phyloP scores from a whole-genome alignment of 768 basidiomycete species.

The Trametes villosa region DNA sequence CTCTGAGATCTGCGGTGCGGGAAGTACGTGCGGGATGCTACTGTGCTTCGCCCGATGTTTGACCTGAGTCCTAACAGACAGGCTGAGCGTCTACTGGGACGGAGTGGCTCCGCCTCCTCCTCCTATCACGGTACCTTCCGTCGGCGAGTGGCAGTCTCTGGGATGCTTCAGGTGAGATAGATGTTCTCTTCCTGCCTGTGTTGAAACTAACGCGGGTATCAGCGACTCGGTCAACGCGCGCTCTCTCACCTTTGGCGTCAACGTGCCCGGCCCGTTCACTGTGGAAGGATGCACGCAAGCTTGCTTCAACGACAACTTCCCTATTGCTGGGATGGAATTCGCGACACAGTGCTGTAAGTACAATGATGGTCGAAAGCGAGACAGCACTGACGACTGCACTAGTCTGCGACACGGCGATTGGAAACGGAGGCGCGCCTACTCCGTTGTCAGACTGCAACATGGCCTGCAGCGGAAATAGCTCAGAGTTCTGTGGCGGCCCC shows the following conservation, averaged over 20 bases:
- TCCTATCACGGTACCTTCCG: slow-evolving; percentile 54
- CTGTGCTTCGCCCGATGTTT: slow-evolving; percentile 4
- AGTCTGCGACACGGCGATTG: slow-evolving; percentile 57
- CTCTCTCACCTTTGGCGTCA: slow-evolving; percentile 36
- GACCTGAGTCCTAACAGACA: slow-evolving; percentile 26
- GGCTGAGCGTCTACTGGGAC: slow-evolving; percentile 67
- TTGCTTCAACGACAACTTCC: slow-evolving; percentile 59
- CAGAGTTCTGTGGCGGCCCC: slow-evolving; percentile 77
- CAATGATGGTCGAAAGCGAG: neutral
- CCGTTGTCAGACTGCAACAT: slow-evolving; percentile 64
- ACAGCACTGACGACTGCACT: slow-evolving; percentile 5
- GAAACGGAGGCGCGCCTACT: slow-evolving; percentile 51
- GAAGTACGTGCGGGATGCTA: slow-evolving; percentile 31
- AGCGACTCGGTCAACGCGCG: slow-evolving; percentile 43
- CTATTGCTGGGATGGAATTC: slow-evolving; percentile 45
- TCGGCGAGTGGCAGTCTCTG: slow-evolving; percentile 69
- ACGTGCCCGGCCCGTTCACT: slow-evolving; percentile 50
- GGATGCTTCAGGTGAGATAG: slow-evolving; percentile 71
- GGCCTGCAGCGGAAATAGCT: slow-evolving; percentile 62
- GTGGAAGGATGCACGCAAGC: slow-evolving; percentile 62
- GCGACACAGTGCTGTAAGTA: slow-evolving; percentile 37
- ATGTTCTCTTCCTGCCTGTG: neutral
- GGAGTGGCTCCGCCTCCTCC: slow-evolving; percentile 58
- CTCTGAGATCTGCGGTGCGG: slow-evolving; percentile 63
- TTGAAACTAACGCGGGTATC: slow-evolving; percentile 1